Base-by-base conservation (phyloP, 768 basidiomycete genomes). In the Fistulinella prunicolor region DNA sequence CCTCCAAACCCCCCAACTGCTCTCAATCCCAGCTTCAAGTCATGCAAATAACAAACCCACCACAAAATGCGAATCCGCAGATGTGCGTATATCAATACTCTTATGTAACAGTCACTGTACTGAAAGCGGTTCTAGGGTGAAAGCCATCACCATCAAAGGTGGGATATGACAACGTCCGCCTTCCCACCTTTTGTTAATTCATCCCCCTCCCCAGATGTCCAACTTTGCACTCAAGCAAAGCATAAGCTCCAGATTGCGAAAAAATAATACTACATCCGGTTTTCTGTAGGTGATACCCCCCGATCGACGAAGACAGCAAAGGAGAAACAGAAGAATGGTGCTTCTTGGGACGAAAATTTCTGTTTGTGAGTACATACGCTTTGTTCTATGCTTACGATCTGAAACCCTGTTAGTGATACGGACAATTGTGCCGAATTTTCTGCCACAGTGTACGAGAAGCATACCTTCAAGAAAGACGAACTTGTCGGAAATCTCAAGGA, bases 381-480 rank as follows among this genome's bases (percentile, higher is more conserved):
- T 42, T 23, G 4, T 22, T 22, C 40, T 38, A 28, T 7, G 14
- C 26, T 23, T 3, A 17, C 12, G 4, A 4, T 21, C 28, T 39
- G 49, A 44, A 46, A 35, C 36, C 4, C 23, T 29, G 4, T n/a
- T 30, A 58, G 58, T 16, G 58, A 60, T 2, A 58, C 46, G 14
- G 23, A 44, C 9, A 50, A 58, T 22, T 28, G 16, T 22, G 44
- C 58, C 5, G 16, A 53, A 6, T 34, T 58, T 23, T 22, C 47
- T 8, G 54, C 37, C 14, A 44, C 38, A n/a, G 39, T 60, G 22
- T 57, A 47, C 29, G 47, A n/a, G 34, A 60, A 60, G 23, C 39
- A 23, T 3, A 36, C 2, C 10, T 19, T 53, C 0, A 42, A 54
- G 32, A 44, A 42, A 10, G 36, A 53, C 20, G 44, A 29, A 16